Base-by-base conservation (phyloP, 1,284 basidiomycete species). In the Fomitopsis betulina region DNA sequence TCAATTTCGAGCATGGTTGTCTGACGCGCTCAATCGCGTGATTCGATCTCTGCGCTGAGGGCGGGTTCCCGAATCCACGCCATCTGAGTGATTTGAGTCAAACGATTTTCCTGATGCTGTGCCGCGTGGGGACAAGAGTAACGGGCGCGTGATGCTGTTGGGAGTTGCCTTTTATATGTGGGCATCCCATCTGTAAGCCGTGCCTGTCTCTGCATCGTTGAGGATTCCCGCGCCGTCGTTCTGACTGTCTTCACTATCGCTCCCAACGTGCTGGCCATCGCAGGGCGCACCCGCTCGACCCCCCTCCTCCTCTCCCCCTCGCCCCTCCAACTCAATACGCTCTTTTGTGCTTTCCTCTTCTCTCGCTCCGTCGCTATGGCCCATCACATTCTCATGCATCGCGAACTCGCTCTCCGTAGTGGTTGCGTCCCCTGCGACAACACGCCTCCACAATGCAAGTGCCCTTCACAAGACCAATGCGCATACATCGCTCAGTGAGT, bases 401-500 rank as follows among this genome's bases (percentile, higher is more conserved):
- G 67, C 51, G 60, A 58, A 55, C 54, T 58, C 58, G 60, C 58
- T 45, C 63, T 27, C 13, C 32, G 56, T 40, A 19, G 61, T 51
- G 61, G 54, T 50, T 75, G 75, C 62, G 58, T 70, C 55, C 51
- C 61, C 21, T 78, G 76, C 62, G 61, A 66, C 12, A 55, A 68
- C 43, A 72, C 76, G 17, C 70, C 76, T 4, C 77, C 81, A 0
- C 63, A 65, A 42, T 89, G 88, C 71, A 74, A 73, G 58, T 90
- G 87, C 65, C 67, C 71, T 47, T 60, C 78, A 13, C 74, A 77
- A 67, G 72, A 89, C 71, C 73, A 75, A 17, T 91, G 89, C 68
- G 68, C 85, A 57, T 75, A 78, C 63, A 83, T 83, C 61, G 79
- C 76, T 67, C 79, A 80, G 89, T 87, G 49, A 37, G 79, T 76